A percentile compares a stretch with the other conserved stretches of the same genome.
Evolutionary conservation across 352 stramenopile genomes (phyloP).

Genomic region (Phytophthora citrophthora): DNA sequence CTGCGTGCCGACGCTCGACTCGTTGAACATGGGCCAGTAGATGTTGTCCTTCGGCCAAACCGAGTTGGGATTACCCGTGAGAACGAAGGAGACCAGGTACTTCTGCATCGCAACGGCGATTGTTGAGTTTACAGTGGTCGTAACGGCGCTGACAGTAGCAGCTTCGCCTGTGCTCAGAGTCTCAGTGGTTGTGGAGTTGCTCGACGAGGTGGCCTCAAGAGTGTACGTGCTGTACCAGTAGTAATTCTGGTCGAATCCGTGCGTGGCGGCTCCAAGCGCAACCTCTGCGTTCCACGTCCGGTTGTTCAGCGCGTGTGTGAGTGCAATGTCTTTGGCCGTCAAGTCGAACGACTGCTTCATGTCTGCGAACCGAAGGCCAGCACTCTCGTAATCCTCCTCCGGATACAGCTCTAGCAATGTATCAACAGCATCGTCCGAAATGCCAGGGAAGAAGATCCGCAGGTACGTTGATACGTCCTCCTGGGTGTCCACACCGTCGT

Average conservation of each 20-base stretch:
- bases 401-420: slow-evolving; percentile 27
- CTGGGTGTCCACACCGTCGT: slow-evolving; percentile 14
- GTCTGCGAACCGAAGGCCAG: slow-evolving; percentile 30
- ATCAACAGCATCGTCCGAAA: slow-evolving; percentile 30
- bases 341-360: slow-evolving; percentile 35
- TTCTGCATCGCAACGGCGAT: slow-evolving; percentile 37
- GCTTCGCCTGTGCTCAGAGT: slow-evolving; percentile 1
- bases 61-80: slow-evolving; percentile 28
- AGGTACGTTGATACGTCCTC: slow-evolving; percentile 28
- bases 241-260: slow-evolving; percentile 32
- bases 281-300: slow-evolving; percentile 35
- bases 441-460: slow-evolving; percentile 31
- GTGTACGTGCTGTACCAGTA: slow-evolving; percentile 38
- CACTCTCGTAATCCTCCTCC: slow-evolving; percentile 21
- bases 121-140: slow-evolving; percentile 22
- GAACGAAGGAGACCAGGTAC: slow-evolving; percentile 33
- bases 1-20: slow-evolving; percentile 12
- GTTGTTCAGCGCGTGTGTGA: slow-evolving; percentile 32
- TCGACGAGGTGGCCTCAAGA: slow-evolving; percentile 5
- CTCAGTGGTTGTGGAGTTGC: background rate
- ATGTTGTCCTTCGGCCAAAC: slow-evolving; percentile 29
- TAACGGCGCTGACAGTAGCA: background rate
- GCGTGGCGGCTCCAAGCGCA: slow-evolving; percentile 13
- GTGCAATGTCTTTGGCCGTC: slow-evolving; percentile 22
- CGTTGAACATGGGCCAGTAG: slow-evolving; percentile 32